A percentile compares a stretch with the other conserved stretches of the same genome.
phyloP scores from a whole-genome alignment of 169 alveolate species.

The Plasmodium gallinaceum region DNA sequence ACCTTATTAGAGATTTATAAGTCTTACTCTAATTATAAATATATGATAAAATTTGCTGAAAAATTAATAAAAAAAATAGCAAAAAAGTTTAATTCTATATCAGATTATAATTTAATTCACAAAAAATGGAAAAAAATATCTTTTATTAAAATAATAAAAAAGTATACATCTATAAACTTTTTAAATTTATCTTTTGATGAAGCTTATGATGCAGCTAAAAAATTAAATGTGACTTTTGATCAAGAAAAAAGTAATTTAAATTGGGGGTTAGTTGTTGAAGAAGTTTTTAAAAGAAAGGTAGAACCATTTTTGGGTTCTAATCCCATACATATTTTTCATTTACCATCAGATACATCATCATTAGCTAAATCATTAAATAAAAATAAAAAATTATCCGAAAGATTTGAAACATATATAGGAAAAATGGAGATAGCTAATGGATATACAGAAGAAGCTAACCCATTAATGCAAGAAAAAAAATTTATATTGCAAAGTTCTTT shows the following conservation, averaged over 20 bases:
- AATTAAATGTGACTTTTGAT: conserved; percentile 46
- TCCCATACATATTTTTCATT: conserved; percentile 70
- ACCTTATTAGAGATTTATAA: conserved; percentile 94
- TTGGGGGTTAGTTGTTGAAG: conserved; percentile 80
- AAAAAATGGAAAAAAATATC: conserved; percentile 57
- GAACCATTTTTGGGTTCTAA: conserved; percentile 51
- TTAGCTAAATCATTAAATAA: conserved; percentile 60
- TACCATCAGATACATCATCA: conserved; percentile 69
- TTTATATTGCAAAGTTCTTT: conserved; percentile 79
- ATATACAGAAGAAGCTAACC: conserved; percentile 95
- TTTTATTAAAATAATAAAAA: conserved; percentile 33
- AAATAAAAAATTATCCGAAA: conserved; percentile 88
- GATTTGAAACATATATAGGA: conserved; percentile 94
- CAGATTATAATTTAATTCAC: neutral
- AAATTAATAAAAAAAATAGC: conserved; percentile 88
- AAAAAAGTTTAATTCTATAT: conserved; percentile 5
- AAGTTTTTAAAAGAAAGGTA: conserved; percentile 75
- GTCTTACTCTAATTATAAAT: conserved; percentile 95
- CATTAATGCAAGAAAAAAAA: conserved; percentile 91
- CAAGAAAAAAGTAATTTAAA: conserved; percentile 36
- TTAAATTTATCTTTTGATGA: conserved; percentile 52
- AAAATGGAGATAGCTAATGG: conserved; percentile 94
- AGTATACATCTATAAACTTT: conserved; percentile 34
- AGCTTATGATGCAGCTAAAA: conserved; percentile 69
- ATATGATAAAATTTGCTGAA: conserved; percentile 93